These are phyloP conservation scores for Uncinocarpus reesii DNA, from an alignment of 2,329 filamentous ascomycete genomes.

Conservation along the genomic window DNA sequence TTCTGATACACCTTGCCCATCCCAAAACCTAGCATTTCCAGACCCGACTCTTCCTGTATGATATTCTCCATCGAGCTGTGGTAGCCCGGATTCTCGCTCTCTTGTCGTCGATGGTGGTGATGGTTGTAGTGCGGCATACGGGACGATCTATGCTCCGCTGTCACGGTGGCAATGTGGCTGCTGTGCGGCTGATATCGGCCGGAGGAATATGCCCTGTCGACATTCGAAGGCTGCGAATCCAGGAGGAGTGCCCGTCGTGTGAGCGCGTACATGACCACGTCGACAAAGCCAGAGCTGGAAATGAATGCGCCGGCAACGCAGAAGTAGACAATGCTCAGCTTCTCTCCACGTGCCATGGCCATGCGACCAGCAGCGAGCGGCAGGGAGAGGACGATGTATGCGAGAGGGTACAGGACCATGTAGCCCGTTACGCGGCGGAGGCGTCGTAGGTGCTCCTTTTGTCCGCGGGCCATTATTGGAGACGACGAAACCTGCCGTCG, in stretches of 20 bases:
- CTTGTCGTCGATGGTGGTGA: neutral
- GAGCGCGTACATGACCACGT: slow-evolving; percentile 49
- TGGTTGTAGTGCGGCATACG: slow-evolving; percentile 7
- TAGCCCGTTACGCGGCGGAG: slow-evolving; percentile 37
- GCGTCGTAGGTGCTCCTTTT: slow-evolving; percentile 31
- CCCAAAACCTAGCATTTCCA: slow-evolving; percentile 24
- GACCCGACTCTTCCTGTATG: slow-evolving; percentile 20
- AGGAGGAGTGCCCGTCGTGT: slow-evolving; percentile 48
- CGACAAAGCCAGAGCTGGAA: slow-evolving; percentile 49
- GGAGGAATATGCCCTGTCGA: slow-evolving; percentile 25
- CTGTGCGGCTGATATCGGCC: slow-evolving; percentile 6
- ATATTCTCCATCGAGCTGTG: slow-evolving; percentile 36
- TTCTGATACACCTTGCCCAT: slow-evolving; percentile 37
- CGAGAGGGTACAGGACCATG: slow-evolving; percentile 40
- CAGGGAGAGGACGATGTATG: slow-evolving; percentile 53
- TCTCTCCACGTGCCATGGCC: slow-evolving; percentile 30
- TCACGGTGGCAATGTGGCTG: slow-evolving; percentile 15
- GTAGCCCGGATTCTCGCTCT: slow-evolving; percentile 29
- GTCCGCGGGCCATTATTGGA: slow-evolving; percentile 28
- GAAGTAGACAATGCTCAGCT: slow-evolving; percentile 35
- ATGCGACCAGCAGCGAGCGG: slow-evolving; percentile 47
- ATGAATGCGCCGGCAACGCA: slow-evolving; percentile 47
- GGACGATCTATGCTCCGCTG: slow-evolving; percentile 9
- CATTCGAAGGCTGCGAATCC: slow-evolving; percentile 37
- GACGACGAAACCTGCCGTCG: slow-evolving; percentile 36